Evolutionary conservation across 306 rosid species (phyloP).

Genomic region (Begonia loranthoides): DNA sequence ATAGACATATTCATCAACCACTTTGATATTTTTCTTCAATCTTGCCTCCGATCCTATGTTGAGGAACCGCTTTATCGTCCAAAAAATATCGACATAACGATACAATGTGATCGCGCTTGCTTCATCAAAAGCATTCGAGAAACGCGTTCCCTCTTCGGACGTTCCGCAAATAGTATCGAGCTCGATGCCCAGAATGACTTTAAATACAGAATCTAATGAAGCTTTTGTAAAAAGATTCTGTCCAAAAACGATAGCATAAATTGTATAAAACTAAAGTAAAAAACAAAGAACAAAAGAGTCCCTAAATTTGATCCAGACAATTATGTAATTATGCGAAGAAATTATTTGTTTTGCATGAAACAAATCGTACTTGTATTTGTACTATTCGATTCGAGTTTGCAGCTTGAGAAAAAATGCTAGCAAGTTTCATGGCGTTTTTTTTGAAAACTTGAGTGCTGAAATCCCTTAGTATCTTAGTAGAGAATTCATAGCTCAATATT

Average conservation of each 20-base stretch:
- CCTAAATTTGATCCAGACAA: no score
- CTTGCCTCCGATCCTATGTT: conserved; percentile 21
- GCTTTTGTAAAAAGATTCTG: conserved; percentile 22
- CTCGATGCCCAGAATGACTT: conserved; percentile 15
- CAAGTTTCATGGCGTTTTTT: conserved; percentile 13
- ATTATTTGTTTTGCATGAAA: no score
- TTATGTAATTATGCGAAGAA: no score
- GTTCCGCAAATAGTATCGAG: conserved; percentile 13
- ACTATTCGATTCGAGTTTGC: conserved; percentile 2
- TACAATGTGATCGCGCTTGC: conserved; percentile 7
- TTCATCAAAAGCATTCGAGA: conserved; percentile 17
- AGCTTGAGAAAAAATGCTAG: conserved; percentile 17
- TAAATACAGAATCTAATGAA: conserved; percentile 14
- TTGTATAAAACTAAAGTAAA: no score
- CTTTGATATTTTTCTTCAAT: conserved; percentile 11
- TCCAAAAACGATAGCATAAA: background rate
- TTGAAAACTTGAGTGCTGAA: conserved; percentile 16
- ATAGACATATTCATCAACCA: conserved; percentile 14
- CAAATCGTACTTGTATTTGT: conserved; percentile 14
- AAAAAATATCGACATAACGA: conserved; percentile 16
- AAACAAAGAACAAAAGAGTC: no score
- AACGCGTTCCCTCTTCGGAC: conserved; percentile 12
- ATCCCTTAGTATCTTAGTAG: conserved; percentile 17
- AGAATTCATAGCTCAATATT: conserved; percentile 20
- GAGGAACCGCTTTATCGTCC: conserved; percentile 20